phyloP scores from a whole-genome alignment of 345 rosid genomes.

The Sapria himalayana region DNA sequence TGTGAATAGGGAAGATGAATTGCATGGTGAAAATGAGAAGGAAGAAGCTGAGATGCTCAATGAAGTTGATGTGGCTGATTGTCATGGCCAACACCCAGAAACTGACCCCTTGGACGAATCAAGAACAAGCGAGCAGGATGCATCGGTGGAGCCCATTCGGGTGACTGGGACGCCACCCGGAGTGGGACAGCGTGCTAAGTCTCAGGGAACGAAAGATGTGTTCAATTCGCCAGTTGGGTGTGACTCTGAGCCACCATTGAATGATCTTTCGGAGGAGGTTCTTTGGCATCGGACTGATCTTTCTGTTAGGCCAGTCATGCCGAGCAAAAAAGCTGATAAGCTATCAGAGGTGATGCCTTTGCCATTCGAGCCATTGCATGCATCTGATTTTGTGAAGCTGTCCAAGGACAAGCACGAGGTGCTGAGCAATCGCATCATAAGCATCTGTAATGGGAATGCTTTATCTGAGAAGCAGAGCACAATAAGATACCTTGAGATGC shows the following conservation, averaged over 20 bases:
- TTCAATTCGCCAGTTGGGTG: constrained; percentile 22
- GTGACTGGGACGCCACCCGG: constrained; percentile 38
- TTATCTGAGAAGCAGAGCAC: constrained; percentile 73
- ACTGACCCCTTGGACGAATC: constrained; percentile 24
- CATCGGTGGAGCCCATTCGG: constrained; percentile 29
- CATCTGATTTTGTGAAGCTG: constrained; percentile 57
- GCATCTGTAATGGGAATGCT: constrained; percentile 46
- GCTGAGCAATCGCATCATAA: constrained; percentile 31
- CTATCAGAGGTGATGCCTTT: constrained; percentile 35
- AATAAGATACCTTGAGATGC: constrained; percentile 71
- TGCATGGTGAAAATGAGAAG: constrained; percentile 14
- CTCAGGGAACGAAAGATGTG: constrained; percentile 38
- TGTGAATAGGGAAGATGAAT: constrained; percentile 31
- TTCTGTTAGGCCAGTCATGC: constrained; percentile 95
- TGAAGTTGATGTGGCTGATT: constrained; percentile 19
- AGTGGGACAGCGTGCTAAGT: constrained; percentile 45
- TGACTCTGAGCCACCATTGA: constrained; percentile 41
- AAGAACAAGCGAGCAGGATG: constrained; percentile 30
- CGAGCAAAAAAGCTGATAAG: constrained; percentile 78
- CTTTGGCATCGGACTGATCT: constrained; percentile 94
- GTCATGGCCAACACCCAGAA: no score
- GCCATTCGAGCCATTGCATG: constrained; percentile 51
- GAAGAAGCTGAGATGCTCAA: constrained; percentile 21
- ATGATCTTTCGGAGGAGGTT: constrained; percentile 37
- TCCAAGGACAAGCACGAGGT: constrained; percentile 58